Conservation (phyloP, 768 basidiomycete genomes). For the Lentinus brumalis region DNA sequence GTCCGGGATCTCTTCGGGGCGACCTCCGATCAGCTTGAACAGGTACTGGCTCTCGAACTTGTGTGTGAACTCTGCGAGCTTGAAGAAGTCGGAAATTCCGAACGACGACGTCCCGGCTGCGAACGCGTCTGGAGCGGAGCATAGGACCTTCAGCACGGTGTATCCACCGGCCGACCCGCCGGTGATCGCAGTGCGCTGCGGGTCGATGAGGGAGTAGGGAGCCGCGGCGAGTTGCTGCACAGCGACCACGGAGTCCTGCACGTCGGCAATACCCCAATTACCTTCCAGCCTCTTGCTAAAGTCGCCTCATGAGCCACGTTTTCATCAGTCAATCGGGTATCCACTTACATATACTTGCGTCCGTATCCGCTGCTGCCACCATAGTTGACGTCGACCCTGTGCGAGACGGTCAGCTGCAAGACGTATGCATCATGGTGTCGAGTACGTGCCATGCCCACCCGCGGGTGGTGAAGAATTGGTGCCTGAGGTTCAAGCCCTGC, state of each 20-base stretch:
- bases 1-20: constrained; percentile 51
- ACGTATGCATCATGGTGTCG: not conserved
- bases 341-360: constrained; percentile 56
- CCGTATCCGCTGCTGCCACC: constrained; percentile 79
- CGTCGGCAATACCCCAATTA: constrained; percentile 77
- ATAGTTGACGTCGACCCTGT: constrained; percentile 75
- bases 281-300: constrained; percentile 53
- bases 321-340: too few relatives aligned
- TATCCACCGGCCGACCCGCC: constrained; percentile 78
- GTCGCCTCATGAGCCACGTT: not conserved
- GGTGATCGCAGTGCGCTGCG: constrained; percentile 63
- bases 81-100: constrained; percentile 66
- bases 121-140: constrained; percentile 48
- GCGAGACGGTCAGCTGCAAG: not conserved
- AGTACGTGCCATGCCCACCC: constrained; percentile 70
- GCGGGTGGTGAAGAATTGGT: constrained; percentile 67
- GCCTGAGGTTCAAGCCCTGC: constrained; percentile 55
- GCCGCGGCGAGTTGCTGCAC: constrained; percentile 46
- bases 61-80: constrained; percentile 64
- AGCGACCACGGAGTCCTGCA: constrained; percentile 65
- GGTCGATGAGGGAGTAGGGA: constrained; percentile 60
- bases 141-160: constrained; percentile 56
- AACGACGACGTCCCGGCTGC: constrained; percentile 66
- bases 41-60: constrained; percentile 69
- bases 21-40: constrained; percentile 65